These are phyloP conservation scores for Rosa multiflora DNA, from an alignment of 306 rosid genomes.

Conservation along the genomic window DNA sequence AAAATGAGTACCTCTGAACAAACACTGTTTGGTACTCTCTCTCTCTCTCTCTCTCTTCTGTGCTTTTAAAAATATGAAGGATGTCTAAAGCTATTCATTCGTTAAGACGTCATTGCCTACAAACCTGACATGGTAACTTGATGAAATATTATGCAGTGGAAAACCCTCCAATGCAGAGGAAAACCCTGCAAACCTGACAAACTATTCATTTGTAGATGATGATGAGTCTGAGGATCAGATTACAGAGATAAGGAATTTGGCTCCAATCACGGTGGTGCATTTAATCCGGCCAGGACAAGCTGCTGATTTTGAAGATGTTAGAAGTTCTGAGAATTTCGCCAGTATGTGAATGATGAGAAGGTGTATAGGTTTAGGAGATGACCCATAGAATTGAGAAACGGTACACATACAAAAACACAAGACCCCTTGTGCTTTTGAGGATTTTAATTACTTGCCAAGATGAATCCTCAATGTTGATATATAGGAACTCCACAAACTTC, in stretches of 20 bases:
- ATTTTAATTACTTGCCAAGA: not conserved
- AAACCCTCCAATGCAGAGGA: not conserved
- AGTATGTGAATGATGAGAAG: conserved; percentile 33
- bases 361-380: not conserved
- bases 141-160: not conserved
- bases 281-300: conserved; percentile 6
- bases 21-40: conserved; percentile 19
- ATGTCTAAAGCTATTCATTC: not conserved
- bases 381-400: not conserved
- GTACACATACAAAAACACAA: not conserved
- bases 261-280: conserved; percentile 19
- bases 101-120: not conserved
- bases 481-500: not conserved
- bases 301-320: conserved; percentile 30
- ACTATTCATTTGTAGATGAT: conserved; percentile 10
- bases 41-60: not conserved
- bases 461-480: not conserved
- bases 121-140: not conserved
- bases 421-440: not conserved
- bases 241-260: conserved; percentile 10
- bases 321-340: conserved; percentile 26
- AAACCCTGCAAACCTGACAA: not conserved
- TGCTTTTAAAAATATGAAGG: not conserved
- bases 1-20: conserved; percentile 15
- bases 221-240: not conserved